Evolutionary conservation across 129 eudicot genomes (phyloP), one percentile per base, ranked within the genome.

Genomic region (Escallonia herrerae): DNA sequence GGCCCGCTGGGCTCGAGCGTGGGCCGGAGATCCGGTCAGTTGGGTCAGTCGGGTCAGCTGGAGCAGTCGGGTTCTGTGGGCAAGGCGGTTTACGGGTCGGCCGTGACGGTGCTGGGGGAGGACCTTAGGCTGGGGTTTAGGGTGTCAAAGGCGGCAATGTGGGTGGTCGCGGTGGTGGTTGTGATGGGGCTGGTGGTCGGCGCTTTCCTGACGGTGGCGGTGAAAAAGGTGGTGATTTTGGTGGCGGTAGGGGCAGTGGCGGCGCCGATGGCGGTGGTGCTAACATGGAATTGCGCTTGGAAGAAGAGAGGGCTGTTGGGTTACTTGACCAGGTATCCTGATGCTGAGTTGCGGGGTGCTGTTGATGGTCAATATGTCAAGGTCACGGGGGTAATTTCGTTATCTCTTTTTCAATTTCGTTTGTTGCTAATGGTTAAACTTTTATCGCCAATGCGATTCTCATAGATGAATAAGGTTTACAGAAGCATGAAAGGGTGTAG

Each of bases 331-430:
- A 80, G 77, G 10, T 82, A 78, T 61, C 91, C 90, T 10, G 90
- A 89, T 69, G 82, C 87, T n/a, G 99, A 86, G 95, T 95, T 94
- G 69, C 74, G 99, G 72, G 95, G 89, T 40, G 95, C 99, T 52
- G 65, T 82, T 76, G 93, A 94, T 82, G 99, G 99, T 48, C 97
- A 94, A 75, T 94, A 75, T 64, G 97, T 89, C 59, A 94, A 94
- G 79, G 93, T 94, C 42, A 86, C 97, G 3, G 99, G 99, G 99
- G 99, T 94, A 94, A 81, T 58, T 65, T 58, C 37, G 13, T 63
- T 43, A 13, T 43, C 50, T 55, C 52, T 2, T 53, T 11, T 2
- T 7, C 49, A 14, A 14, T 3, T 42, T 15, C 63, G 43, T 44
- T 56, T 6, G 12, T 54, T 61, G 42, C 50, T 39, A 52, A 47